These are phyloP conservation scores for Cladosporium cucumerinum DNA, from an alignment of 2,329 filamentous ascomycete genomes.

Conservation along the genomic window DNA sequence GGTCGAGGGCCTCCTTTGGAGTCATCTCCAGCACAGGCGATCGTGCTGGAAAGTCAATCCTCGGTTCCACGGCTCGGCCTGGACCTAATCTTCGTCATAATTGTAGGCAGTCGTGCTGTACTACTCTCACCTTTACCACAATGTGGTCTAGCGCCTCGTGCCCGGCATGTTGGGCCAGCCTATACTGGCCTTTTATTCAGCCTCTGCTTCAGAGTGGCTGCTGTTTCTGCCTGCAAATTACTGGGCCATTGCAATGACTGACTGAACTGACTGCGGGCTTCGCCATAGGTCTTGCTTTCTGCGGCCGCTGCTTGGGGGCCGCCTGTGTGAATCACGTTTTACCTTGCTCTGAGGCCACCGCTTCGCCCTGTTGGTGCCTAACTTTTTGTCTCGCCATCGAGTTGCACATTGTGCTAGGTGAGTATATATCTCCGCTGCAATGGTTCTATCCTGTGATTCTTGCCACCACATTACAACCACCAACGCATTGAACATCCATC, in stretches of 20 bases:
- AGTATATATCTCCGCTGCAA: background rate
- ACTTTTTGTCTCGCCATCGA: background rate
- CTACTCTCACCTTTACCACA: background rate
- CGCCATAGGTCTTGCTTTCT: background rate
- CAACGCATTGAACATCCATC: background rate
- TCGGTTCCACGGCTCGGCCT: background rate
- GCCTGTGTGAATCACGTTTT: slow-evolving; percentile 1
- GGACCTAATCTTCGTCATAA: background rate
- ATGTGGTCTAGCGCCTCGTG: background rate
- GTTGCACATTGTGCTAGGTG: background rate
- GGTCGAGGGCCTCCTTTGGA: background rate
- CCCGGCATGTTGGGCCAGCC: background rate
- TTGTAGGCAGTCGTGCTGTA: slow-evolving; percentile 1
- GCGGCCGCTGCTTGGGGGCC: slow-evolving; percentile 2
- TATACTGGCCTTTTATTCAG: background rate
- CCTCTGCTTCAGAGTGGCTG: background rate
- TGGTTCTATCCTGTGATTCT: background rate
- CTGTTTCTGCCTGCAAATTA: background rate
- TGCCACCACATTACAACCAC: background rate
- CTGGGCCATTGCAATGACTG: background rate
- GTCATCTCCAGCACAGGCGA: background rate
- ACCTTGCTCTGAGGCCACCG: background rate
- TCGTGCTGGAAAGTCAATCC: background rate
- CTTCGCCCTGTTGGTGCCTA: slow-evolving; percentile 4
- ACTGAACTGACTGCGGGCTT: background rate